phyloP scores from a whole-genome alignment of 331 rosid species.

The Rosa hybrid region DNA sequence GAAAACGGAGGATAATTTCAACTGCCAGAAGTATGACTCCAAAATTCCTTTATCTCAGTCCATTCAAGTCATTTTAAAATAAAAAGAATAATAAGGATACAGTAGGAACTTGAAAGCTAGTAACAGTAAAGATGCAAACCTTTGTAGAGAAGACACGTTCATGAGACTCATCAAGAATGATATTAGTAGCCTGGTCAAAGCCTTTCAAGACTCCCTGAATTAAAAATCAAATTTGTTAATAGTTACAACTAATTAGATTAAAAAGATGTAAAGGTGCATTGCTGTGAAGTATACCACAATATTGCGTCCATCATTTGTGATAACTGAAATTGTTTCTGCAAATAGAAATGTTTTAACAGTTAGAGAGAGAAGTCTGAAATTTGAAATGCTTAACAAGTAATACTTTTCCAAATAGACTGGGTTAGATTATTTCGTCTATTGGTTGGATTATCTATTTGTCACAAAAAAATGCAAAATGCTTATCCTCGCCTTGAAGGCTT shows the following conservation, averaged over 20 bases:
- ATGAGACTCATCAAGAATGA: slow-evolving; percentile 94
- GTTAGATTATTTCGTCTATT: not conserved
- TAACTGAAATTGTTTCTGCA: slow-evolving; percentile 90
- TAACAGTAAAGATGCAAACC: slow-evolving; percentile 46
- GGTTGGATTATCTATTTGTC: not conserved
- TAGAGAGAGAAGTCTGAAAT: not conserved
- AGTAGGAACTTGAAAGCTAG: not conserved
- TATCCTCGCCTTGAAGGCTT: not conserved
- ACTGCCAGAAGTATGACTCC: not conserved
- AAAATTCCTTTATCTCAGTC: not conserved
- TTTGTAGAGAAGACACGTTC: slow-evolving; percentile 96
- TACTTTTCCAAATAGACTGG: not conserved
- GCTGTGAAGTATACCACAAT: slow-evolving; percentile 66
- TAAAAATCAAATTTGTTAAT: slow-evolving; percentile 10
- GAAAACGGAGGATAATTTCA: not conserved
- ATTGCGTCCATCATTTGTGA: slow-evolving; percentile 96
- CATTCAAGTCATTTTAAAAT: not conserved
- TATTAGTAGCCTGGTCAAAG: slow-evolving; percentile 97
- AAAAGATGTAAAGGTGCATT: slow-evolving; percentile 3
- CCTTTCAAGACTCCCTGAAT: slow-evolving; percentile 88
- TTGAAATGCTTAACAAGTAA: not conserved
- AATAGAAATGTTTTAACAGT: slow-evolving; percentile 15
- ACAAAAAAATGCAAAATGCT: not conserved
- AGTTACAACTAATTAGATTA: not conserved
- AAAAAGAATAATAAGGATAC: not conserved